These are phyloP conservation scores for Cyclotella distinguenda DNA, from an alignment of 108 stramenopile species.

Conservation along the genomic window DNA sequence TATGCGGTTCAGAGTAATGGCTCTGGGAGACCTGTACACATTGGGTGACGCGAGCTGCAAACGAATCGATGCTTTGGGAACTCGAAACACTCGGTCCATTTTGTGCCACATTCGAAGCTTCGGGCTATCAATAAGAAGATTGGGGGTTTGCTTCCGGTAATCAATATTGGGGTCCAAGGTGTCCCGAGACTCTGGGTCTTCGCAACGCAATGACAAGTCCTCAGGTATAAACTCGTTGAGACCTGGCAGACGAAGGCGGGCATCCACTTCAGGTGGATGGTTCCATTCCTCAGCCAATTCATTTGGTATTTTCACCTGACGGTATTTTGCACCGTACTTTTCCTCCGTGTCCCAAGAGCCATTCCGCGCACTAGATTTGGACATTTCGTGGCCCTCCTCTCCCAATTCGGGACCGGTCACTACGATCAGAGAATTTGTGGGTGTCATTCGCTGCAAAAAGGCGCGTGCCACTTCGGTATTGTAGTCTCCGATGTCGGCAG, in stretches of 20 bases:
- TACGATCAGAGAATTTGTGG: constrained; percentile 71
- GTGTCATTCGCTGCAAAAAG: constrained; percentile 73
- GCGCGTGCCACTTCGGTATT: constrained; percentile 60
- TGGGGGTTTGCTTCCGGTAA: constrained; percentile 48
- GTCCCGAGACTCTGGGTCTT: constrained; percentile 43
- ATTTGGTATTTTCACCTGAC: constrained; percentile 40
- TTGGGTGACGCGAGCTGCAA: constrained; percentile 68
- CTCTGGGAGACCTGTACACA: constrained; percentile 71
- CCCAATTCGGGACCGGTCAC: constrained; percentile 60
- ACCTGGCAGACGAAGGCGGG: constrained; percentile 65
- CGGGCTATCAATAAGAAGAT: constrained; percentile 52
- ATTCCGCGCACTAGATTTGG: constrained; percentile 18
- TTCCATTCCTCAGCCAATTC: constrained; percentile 68
- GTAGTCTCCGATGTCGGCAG: constrained; percentile 51
- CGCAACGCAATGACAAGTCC: constrained; percentile 78
- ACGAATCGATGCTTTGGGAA: constrained; percentile 73
- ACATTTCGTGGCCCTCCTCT: constrained; percentile 36
- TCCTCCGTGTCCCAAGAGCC: constrained; percentile 66
- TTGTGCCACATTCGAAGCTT: constrained; percentile 82
- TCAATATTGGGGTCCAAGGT: constrained; percentile 45
- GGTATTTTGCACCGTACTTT: constrained; percentile 91
- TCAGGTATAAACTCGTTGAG: constrained; percentile 81
- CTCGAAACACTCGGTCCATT: constrained; percentile 76
- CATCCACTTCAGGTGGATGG: constrained; percentile 49
- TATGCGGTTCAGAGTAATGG: constrained; percentile 81